phyloP scores from a whole-genome alignment of 2,329 filamentous ascomycete genomes.

The Coniosporium uncinatum region DNA sequence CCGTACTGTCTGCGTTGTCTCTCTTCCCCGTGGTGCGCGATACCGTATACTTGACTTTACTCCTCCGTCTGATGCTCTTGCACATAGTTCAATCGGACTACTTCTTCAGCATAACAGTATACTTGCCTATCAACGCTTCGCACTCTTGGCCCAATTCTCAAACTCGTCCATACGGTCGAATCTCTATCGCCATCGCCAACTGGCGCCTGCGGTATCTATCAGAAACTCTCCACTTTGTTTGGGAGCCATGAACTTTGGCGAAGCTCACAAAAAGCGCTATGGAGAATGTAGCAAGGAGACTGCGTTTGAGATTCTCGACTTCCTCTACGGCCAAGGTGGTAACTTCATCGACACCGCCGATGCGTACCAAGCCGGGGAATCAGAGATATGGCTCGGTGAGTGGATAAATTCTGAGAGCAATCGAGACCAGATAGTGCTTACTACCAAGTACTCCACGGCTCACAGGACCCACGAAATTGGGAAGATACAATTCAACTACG shows the following conservation, averaged over 20 bases:
- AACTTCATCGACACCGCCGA: conserved; percentile 65
- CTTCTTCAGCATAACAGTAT: too few species aligned
- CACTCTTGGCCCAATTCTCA: too few species aligned
- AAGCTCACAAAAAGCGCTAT: conserved; percentile 28
- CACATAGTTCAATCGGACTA: too few species aligned
- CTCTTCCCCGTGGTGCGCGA: too few species aligned
- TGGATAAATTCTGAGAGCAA: conserved; percentile 30
- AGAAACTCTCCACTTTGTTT: conserved; percentile 42
- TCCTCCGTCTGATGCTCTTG: too few species aligned
- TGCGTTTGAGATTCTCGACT: conserved; percentile 59
- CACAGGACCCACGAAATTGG: conserved; percentile 2
- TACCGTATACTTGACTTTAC: too few species aligned
- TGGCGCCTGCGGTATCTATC: conserved; percentile 59
- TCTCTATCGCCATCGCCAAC: conserved; percentile 61
- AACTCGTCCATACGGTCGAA: too few species aligned
- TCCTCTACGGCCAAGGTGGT: conserved; percentile 58
- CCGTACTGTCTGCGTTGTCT: too few species aligned
- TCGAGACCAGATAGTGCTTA: conserved; percentile 32
- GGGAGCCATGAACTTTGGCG: conserved; percentile 60
- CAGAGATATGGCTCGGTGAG: conserved; percentile 35
- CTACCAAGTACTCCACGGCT: conserved; percentile 28
- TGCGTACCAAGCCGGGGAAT: conserved; percentile 22
- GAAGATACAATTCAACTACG: conserved; percentile 24
- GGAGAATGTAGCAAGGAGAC: conserved; percentile 59
- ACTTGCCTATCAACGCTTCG: too few species aligned